Evolutionary conservation across 371 early-diverging fungal genomes (phyloP).

Genomic region (Rhizopus delemar): DNA sequence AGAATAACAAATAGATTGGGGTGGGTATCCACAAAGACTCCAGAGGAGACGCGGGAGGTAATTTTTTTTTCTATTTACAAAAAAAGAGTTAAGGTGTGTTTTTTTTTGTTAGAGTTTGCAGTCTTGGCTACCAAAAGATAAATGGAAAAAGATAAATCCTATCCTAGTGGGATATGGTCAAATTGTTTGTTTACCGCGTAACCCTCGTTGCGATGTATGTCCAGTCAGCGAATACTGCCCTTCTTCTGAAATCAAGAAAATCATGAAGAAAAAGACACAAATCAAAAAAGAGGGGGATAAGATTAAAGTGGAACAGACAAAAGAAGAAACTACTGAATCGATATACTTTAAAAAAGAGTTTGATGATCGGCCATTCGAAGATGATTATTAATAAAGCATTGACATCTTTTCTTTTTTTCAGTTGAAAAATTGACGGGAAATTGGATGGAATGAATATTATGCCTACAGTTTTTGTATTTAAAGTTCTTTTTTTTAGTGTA

Average conservation of each 20-base stretch:
- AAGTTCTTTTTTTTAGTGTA: too few species aligned
- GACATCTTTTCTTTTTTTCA: not conserved
- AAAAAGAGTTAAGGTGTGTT: not conserved
- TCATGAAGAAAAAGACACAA: conserved; percentile 17
- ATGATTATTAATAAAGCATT: not conserved
- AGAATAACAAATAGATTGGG: conserved; percentile 91
- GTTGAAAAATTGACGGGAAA: conserved; percentile 2
- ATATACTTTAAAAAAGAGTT: conserved; percentile 10
- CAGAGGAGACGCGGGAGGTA: conserved; percentile 83
- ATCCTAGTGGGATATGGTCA: conserved; percentile 97
- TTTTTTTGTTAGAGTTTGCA: conserved; percentile 64
- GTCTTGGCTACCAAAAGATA: conserved; percentile 82
- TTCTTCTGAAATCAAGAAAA: conserved; percentile 39
- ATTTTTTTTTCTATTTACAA: not conserved
- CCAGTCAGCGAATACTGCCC: conserved; percentile 80
- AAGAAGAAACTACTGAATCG: conserved; percentile 2
- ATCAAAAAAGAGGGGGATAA: not conserved
- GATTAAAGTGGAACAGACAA: conserved; percentile 2
- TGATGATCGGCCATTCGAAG: not conserved
- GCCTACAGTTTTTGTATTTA: not conserved
- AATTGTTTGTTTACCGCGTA: conserved; percentile 75
- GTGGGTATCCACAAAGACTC: conserved; percentile 80
- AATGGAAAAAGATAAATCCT: conserved; percentile 91
- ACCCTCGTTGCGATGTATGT: conserved; percentile 84
- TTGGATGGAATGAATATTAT: conserved; percentile 1